Percentiles rank a stretch among this genome's conserved stretches.
These are phyloP conservation scores for Nothophoma quercina DNA, from an alignment of 2,329 filamentous ascomycete species.

Conservation along the genomic window DNA sequence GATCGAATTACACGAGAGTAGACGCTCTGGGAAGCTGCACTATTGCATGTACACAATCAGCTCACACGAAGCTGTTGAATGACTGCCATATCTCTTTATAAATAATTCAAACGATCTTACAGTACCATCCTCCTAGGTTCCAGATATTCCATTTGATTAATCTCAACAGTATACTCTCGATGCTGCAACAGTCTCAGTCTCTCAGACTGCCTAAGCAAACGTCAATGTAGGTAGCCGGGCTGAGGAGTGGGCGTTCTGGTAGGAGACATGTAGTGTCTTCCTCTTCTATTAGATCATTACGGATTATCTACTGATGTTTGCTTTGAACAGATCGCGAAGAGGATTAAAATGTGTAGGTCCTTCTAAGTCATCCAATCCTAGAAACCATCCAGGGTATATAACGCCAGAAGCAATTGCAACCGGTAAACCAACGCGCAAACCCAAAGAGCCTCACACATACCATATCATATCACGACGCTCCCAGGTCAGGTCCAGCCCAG, in stretches of 20 bases:
- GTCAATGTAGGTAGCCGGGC: too few species aligned
- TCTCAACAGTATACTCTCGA: too few species aligned
- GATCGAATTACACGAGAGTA: background rate
- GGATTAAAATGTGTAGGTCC: background rate
- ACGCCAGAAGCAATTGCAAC: background rate
- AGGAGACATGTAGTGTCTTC: background rate
- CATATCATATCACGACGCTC: background rate
- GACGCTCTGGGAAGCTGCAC: background rate
- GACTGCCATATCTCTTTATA: slow-evolving; percentile 2
- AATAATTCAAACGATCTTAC: slow-evolving; percentile 6
- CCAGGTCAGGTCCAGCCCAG: background rate
- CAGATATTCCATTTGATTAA: too few species aligned
- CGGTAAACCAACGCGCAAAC: background rate
- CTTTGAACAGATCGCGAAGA: too few species aligned
- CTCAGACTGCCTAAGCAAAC: too few species aligned
- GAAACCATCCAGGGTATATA: slow-evolving; percentile 15
- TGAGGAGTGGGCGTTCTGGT: too few species aligned
- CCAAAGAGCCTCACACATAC: background rate
- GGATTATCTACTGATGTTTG: background rate
- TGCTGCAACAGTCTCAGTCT: too few species aligned
- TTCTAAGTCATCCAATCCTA: background rate
- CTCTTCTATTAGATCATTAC: background rate
- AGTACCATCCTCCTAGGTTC: too few species aligned
- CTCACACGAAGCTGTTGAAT: background rate
- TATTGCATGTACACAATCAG: background rate